These are phyloP conservation scores for Spathaspora sp. DNA, from an alignment of 805 yeast genomes.

Conservation along the genomic window DNA sequence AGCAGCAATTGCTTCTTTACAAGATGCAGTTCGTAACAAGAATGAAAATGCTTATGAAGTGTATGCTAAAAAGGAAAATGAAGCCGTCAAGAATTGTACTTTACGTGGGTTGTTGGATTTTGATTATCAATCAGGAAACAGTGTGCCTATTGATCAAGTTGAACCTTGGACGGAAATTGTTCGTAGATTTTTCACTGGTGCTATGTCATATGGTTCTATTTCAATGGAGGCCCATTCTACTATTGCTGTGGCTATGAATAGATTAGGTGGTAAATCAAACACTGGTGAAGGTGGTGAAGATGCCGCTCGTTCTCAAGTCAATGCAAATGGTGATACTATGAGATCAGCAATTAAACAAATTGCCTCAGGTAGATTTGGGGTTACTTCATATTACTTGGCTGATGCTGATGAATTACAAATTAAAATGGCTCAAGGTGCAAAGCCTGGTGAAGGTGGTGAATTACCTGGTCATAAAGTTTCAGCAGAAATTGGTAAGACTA, in stretches of 20 bases:
- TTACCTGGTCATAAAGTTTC: constrained; percentile 93
- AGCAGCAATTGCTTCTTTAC: constrained; percentile 88
- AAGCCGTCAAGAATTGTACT: constrained; percentile 89
- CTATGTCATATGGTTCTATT: constrained; percentile 98
- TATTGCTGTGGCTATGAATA: constrained; percentile 96
- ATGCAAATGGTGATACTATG: constrained; percentile 93
- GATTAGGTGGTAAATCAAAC: constrained; percentile 95
- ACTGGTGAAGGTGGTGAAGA: constrained; percentile 99
- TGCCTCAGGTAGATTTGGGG: constrained; percentile 98
- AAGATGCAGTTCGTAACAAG: constrained; percentile 97
- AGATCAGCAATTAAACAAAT: constrained; percentile 98
- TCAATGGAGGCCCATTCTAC: constrained; percentile 99
- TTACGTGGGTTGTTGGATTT: constrained; percentile 90
- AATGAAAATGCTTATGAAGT: constrained; percentile 90
- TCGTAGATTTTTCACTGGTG: constrained; percentile 97
- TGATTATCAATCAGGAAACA: constrained; percentile 65
- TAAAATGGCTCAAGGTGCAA: constrained; percentile 99
- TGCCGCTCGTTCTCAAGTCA: constrained; percentile 77
- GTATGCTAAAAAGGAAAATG: constrained; percentile 84
- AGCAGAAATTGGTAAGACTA: constrained; percentile 82
- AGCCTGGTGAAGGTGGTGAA: constrained; percentile 99
- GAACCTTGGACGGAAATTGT: constrained; percentile 99
- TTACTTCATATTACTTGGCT: constrained; percentile 87
- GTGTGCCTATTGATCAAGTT: constrained; percentile 94
- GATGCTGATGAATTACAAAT: constrained; percentile 98